A percentile compares a stretch with the other conserved stretches of the same genome.
Evolutionary conservation across 805 yeast genomes (phyloP).

Genomic region (Candida stauntonica): DNA sequence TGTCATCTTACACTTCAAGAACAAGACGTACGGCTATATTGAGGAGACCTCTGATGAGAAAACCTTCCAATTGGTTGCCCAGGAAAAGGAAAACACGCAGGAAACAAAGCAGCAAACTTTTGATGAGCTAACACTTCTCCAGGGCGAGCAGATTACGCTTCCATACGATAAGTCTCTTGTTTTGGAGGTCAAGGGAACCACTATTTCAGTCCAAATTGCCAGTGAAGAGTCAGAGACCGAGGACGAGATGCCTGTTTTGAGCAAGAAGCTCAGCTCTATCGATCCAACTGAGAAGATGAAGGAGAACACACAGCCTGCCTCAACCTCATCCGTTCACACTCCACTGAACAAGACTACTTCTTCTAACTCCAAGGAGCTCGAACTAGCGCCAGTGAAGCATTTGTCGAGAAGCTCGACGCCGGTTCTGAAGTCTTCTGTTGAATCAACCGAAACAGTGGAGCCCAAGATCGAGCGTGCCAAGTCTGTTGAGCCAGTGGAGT

Average conservation of each 20-base stretch:
- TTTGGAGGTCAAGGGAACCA: constrained; percentile 68
- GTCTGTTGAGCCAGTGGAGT: constrained; percentile 11
- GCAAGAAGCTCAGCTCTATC: constrained; percentile 14
- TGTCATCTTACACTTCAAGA: constrained; percentile 60
- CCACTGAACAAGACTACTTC: constrained; percentile 6
- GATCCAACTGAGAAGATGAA: constrained; percentile 17
- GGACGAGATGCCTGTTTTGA: constrained; percentile 30
- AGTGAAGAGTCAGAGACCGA: constrained; percentile 39
- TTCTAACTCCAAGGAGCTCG: neutral
- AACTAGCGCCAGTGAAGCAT: constrained; percentile 12
- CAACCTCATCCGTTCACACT: constrained; percentile 3
- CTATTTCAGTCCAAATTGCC: constrained; percentile 47
- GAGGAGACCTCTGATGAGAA: constrained; percentile 19
- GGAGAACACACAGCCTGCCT: neutral
- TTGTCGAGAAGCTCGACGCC: constrained; percentile 13
- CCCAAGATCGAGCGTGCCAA: constrained; percentile 7
- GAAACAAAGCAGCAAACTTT: constrained; percentile 15
- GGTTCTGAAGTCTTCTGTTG: constrained; percentile 9
- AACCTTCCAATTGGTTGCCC: constrained; percentile 24
- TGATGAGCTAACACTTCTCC: constrained; percentile 46
- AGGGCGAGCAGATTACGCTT: constrained; percentile 59
- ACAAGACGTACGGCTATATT: constrained; percentile 31
- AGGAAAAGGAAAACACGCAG: constrained; percentile 8
- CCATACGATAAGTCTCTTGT: constrained; percentile 60
- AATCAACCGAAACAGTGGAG: neutral